These are phyloP conservation scores for Bipolaris oryzae DNA, from an alignment of 2,329 filamentous ascomycete species.

Conservation along the genomic window DNA sequence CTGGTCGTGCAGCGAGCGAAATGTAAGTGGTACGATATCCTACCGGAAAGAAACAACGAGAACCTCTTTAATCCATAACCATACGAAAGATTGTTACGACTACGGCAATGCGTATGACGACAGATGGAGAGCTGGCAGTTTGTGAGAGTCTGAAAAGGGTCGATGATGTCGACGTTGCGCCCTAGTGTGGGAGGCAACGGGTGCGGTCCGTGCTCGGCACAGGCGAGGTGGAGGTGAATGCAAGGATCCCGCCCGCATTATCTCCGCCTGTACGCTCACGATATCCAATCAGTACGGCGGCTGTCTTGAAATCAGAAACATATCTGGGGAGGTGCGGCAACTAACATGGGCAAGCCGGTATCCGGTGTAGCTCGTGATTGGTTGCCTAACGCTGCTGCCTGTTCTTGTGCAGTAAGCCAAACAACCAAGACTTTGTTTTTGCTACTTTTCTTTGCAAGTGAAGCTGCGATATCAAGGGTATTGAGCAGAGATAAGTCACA, in stretches of 20 bases:
- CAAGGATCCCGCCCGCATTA: not conserved
- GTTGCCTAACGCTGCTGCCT: not conserved
- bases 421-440: not conserved
- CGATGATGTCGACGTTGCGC: not conserved
- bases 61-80: too few species aligned
- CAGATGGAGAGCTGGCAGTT: too few species aligned
- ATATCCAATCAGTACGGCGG: not conserved
- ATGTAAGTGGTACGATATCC: too few species aligned
- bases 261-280: not conserved
- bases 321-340: not conserved
- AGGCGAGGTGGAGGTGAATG: not conserved
- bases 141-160: too few species aligned
- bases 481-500: too few species aligned
- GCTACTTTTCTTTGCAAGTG: too few species aligned
- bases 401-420: not conserved
- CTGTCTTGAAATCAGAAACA: too few species aligned
- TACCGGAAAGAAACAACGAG: too few species aligned
- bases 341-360: not conserved
- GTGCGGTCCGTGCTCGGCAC: not conserved
- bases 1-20: too few species aligned
- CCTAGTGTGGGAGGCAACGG: not conserved
- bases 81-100: too few species aligned
- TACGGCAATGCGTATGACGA: too few species aligned
- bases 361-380: not conserved
- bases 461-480: too few species aligned